These are phyloP conservation scores for Ophiostoma montium DNA, from an alignment of 2,329 filamentous ascomycete species.

Conservation along the genomic window DNA sequence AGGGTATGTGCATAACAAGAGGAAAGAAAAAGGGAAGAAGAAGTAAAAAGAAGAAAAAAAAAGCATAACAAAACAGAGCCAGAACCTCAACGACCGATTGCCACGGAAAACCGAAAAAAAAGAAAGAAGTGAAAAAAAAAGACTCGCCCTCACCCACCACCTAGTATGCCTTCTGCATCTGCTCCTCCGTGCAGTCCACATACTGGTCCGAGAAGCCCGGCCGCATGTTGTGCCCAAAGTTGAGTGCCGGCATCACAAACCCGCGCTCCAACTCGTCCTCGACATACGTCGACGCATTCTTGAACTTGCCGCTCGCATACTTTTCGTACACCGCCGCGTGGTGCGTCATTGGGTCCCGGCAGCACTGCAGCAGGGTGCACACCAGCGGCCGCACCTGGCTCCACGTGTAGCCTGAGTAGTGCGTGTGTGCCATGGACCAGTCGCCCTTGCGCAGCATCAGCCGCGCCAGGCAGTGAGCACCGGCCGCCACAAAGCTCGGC, in stretches of 20 bases:
- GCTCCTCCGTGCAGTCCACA: neutral
- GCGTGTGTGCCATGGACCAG: constrained; percentile 75
- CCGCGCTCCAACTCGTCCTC: constrained; percentile 55
- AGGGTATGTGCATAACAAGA: neutral
- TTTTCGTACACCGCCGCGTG: constrained; percentile 84
- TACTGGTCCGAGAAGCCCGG: neutral
- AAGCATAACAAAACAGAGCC: neutral
- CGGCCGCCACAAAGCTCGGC: constrained; percentile 81
- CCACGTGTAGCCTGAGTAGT: constrained; percentile 91
- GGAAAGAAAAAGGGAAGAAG: neutral
- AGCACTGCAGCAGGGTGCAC: constrained; percentile 72
- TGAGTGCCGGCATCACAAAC: constrained; percentile 33
- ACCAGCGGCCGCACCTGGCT: constrained; percentile 67
- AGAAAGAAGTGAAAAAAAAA: neutral
- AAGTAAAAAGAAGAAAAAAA: neutral
- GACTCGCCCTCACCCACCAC: neutral
- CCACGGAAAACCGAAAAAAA: too few relatives aligned
- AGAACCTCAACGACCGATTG: too few relatives aligned
- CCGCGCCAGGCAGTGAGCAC: constrained; percentile 81
- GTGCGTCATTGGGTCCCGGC: constrained; percentile 64
- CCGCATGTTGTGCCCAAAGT: neutral
- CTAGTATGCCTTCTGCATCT: neutral
- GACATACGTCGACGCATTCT: constrained; percentile 69
- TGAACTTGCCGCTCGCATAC: constrained; percentile 77
- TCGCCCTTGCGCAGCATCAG: constrained; percentile 80